Base-by-base conservation (phyloP, 306 rosid species). In the Prunus campanulata region DNA sequence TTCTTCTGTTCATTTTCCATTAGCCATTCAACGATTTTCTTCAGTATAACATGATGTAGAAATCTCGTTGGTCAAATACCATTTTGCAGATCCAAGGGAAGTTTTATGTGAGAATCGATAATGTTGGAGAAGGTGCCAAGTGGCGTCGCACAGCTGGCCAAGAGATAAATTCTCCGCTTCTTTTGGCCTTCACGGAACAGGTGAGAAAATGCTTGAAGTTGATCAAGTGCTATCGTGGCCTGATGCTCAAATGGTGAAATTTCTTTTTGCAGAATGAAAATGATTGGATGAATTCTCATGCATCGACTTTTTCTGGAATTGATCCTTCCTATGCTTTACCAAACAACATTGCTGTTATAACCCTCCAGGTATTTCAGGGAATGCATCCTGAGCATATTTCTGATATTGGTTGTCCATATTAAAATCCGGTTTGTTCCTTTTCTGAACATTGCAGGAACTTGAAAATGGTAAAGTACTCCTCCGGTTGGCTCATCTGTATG, bases 61-160 rank as follows among this genome's bases (percentile, higher is more conserved):
- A 46, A n/a, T 46, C 44, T 10, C 55, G 6, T 55, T 56, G 48
- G 47, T 22, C 22, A 13, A 47, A 22, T 66, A 47, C 62, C 64
- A 65, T 47, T 57, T 75, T 75, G 48, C 88, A 93, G 98, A 84
- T 93, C 57, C 77, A 76, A 60, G 98, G 98, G 30, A 93, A 91
- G 73, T 84, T 81, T 77, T 93, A 93, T 66, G 74, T 91, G 80
- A 87, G 89, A 83, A 87, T 93, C 5, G 98, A 91, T 70, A 86
- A 82, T 51, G 70, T 83, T 20, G 97, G 91, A 82, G 96, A 91
- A 80, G 96, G 98, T 72, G 89, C 93, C 16, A 93, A 86, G 79
- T 93, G 98, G 98, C 98, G 98, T 75, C 91, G 98, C 66, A 78
- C 92, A 8, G 77, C 87, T 76, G 98, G 98, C 50, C 98, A 93